Percentiles rank a stretch among this genome's conserved stretches.
Evolutionary conservation across 2,329 filamentous ascomycete genomes (phyloP).

Genomic region (Ophiostoma ips): DNA sequence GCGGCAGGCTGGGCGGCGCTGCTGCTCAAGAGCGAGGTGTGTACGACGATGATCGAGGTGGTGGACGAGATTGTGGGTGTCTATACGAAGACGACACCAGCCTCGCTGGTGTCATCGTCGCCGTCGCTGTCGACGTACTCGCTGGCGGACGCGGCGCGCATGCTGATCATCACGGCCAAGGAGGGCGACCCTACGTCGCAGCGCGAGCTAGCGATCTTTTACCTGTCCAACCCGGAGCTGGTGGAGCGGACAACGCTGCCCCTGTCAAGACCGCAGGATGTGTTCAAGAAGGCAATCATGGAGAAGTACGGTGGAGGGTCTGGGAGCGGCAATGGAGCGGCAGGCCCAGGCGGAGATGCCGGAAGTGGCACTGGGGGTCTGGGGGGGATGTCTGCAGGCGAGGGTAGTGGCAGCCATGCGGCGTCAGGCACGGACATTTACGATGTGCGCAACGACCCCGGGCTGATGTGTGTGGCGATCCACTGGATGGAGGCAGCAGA

Average conservation of each 20-base stretch:
- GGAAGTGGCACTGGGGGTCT: neutral
- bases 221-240: conserved; percentile 80
- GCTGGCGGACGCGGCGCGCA: conserved; percentile 68
- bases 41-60: conserved; percentile 60
- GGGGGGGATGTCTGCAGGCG: neutral
- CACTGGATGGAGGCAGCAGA: conserved; percentile 95
- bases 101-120: conserved; percentile 1
- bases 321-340: conserved; percentile 13
- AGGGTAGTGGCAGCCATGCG: neutral
- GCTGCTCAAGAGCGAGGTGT: conserved; percentile 77
- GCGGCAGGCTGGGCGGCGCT: conserved; percentile 79
- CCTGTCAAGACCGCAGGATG: conserved; percentile 69
- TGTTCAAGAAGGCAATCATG: conserved; percentile 81
- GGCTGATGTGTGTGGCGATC: conserved; percentile 83
- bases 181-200: conserved; percentile 83
- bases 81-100: conserved; percentile 40
- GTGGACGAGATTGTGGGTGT: conserved; percentile 41
- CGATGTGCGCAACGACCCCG: conserved; percentile 59
- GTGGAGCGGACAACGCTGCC: conserved; percentile 70
- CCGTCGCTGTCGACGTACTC: conserved; percentile 39
- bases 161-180: conserved; percentile 88
- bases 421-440: conserved; percentile 23
- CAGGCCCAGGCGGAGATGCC: conserved; percentile 12
- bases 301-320: conserved; percentile 37
- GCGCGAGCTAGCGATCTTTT: conserved; percentile 84